Conservation (phyloP, 306 rosid species). For the Castanea sativa region DNA sequence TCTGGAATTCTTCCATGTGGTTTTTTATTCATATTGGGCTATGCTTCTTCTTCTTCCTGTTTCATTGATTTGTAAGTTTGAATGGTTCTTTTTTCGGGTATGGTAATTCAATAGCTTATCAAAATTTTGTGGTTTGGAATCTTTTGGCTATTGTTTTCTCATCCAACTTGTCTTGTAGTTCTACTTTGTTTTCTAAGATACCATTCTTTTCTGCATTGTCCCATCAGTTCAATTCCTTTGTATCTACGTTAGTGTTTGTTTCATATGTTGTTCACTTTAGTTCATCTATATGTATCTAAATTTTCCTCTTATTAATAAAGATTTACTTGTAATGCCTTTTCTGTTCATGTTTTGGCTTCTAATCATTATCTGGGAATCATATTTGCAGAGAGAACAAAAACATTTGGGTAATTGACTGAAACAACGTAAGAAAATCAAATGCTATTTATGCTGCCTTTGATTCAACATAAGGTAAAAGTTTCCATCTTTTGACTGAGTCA, state of each 20-base stretch:
- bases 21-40: constrained; percentile 16
- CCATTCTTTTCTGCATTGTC: neutral
- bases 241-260: constrained; percentile 1
- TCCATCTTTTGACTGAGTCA: neutral
- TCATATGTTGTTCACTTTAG: neutral
- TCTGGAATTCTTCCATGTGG: constrained; percentile 8
- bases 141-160: neutral
- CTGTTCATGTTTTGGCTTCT: constrained; percentile 7
- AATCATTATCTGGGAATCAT: constrained; percentile 4
- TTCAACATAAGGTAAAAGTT: neutral
- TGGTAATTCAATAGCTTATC: neutral
- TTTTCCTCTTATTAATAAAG: constrained; percentile 4
- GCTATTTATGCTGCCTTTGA: constrained; percentile 8
- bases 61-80: constrained; percentile 18
- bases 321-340: constrained; percentile 15
- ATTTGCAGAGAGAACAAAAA: neutral
- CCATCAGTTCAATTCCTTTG: constrained; percentile 7
- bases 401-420: neutral
- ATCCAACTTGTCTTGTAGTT: neutral
- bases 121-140: constrained; percentile 13
- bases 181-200: constrained; percentile 1
- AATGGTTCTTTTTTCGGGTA: neutral
- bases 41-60: neutral
- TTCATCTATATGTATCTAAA: neutral
- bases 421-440: neutral